Evolutionary conservation across 108 stramenopile species (phyloP).

Genomic region (Skeletonema tropicum): DNA sequence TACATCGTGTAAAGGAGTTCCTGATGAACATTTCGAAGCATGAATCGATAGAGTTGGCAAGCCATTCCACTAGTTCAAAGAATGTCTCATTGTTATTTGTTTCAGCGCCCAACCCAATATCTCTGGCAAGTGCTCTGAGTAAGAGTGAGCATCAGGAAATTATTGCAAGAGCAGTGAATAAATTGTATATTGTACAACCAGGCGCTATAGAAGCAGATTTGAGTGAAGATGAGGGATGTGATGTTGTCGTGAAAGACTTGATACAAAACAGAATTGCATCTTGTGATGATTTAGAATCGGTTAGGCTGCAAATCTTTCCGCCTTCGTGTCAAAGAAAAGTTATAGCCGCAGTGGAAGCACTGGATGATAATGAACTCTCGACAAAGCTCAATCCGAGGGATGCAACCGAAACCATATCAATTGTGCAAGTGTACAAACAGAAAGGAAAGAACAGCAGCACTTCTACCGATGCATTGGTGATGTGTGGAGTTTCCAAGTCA

Average conservation of each 20-base stretch:
- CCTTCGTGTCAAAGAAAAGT: neutral
- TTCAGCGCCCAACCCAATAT: neutral
- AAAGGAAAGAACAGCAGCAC: no score
- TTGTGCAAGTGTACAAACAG: neutral
- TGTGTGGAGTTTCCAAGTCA: neutral
- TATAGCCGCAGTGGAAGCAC: neutral
- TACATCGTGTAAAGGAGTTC: neutral
- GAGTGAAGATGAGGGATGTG: neutral
- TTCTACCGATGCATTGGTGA: slow-evolving; percentile 1
- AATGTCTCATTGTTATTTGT: neutral
- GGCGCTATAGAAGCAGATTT: neutral
- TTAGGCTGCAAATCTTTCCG: slow-evolving; percentile 9
- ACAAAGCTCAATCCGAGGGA: neutral
- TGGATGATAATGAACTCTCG: neutral
- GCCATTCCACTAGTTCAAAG: neutral
- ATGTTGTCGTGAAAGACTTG: neutral
- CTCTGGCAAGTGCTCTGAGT: neutral
- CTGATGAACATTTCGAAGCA: neutral
- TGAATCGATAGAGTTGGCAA: neutral
- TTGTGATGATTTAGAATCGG: slow-evolving; percentile 3
- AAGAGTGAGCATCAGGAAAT: neutral
- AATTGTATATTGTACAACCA: neutral
- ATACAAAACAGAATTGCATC: neutral
- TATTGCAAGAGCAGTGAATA: neutral
- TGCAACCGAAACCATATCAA: neutral